phyloP scores from a whole-genome alignment of 805 yeast species.

The Wickerhamiella dianesei region DNA sequence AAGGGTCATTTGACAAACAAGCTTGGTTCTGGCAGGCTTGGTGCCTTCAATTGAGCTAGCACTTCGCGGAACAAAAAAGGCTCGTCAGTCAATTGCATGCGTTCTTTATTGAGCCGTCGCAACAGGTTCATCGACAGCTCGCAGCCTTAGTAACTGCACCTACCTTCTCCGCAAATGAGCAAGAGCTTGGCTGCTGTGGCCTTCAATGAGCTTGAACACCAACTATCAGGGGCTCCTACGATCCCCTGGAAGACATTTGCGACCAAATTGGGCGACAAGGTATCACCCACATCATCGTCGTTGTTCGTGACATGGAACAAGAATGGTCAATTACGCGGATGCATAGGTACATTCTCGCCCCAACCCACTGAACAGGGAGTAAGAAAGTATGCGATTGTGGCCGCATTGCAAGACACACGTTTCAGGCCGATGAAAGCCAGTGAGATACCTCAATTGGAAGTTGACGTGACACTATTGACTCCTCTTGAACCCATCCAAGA shows the following conservation, averaged over 20 bases:
- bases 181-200: slow-evolving; percentile 6
- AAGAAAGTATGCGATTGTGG: slow-evolving; percentile 43
- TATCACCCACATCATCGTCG: slow-evolving; percentile 32
- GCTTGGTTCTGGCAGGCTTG: too few relatives aligned
- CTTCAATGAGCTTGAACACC: slow-evolving; percentile 11
- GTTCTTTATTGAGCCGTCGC: background rate
- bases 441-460: slow-evolving; percentile 42
- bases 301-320: slow-evolving; percentile 79
- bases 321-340: slow-evolving; percentile 50
- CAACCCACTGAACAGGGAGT: slow-evolving; percentile 46
- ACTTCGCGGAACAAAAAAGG: too few relatives aligned
- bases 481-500: slow-evolving; percentile 41
- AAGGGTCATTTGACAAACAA: too few relatives aligned
- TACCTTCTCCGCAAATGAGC: background rate
- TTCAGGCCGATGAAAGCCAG: slow-evolving; percentile 46
- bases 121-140: background rate
- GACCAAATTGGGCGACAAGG: background rate
- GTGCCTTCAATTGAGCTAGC: too few relatives aligned
- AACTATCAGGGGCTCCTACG: background rate
- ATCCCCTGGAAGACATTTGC: background rate
- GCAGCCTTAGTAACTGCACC: background rate
- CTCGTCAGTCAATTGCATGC: too few relatives aligned
- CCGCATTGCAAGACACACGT: slow-evolving; percentile 69
- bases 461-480: slow-evolving; percentile 52
- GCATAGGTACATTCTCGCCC: slow-evolving; percentile 77